A percentile compares a stretch with the other conserved stretches of the same genome.
phyloP scores from a whole-genome alignment of 2,329 filamentous ascomycete genomes.

The Xylariaceae sp. region DNA sequence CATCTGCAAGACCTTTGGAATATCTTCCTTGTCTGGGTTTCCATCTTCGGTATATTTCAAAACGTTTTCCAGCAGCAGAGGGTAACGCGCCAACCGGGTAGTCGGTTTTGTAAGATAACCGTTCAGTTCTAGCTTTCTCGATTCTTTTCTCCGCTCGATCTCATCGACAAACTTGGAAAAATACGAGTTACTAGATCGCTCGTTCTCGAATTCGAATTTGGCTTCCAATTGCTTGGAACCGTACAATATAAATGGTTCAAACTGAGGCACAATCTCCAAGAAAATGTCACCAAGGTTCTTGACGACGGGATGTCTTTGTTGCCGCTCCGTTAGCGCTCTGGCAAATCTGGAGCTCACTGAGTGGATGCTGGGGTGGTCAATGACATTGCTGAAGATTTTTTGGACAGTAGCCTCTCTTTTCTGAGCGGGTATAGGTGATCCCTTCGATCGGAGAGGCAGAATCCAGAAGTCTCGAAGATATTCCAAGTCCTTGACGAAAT shows the following conservation, averaged over 20 bases:
- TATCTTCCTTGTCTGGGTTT: slow-evolving; percentile 87
- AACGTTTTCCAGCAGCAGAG: slow-evolving; percentile 87
- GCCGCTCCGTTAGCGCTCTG: slow-evolving; percentile 83
- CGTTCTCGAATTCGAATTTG: slow-evolving; percentile 98
- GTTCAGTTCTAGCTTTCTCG: slow-evolving; percentile 93
- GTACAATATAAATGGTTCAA: slow-evolving; percentile 95
- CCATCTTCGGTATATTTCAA: slow-evolving; percentile 89
- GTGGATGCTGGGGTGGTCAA: slow-evolving; percentile 82
- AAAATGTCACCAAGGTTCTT: slow-evolving; percentile 93
- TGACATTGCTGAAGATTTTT: slow-evolving; percentile 93
- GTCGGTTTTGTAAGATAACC: slow-evolving; percentile 98
- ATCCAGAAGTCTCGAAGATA: slow-evolving; percentile 99
- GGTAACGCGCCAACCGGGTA: slow-evolving; percentile 91
- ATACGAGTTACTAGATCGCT: slow-evolving; percentile 81
- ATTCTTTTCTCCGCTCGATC: slow-evolving; percentile 94
- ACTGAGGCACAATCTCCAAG: slow-evolving; percentile 86
- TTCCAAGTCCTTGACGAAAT: slow-evolving; percentile 98
- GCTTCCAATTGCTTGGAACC: slow-evolving; percentile 94
- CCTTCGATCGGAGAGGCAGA: slow-evolving; percentile 79
- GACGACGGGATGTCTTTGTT: slow-evolving; percentile 90
- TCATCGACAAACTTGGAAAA: slow-evolving; percentile 96
- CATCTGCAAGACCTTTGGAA: slow-evolving; percentile 84
- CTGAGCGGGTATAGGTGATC: slow-evolving; percentile 86
- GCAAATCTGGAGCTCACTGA: slow-evolving; percentile 88
- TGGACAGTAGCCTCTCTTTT: slow-evolving; percentile 89